Conservation (phyloP, 805 yeast species). For the Spathaspora boniae region DNA sequence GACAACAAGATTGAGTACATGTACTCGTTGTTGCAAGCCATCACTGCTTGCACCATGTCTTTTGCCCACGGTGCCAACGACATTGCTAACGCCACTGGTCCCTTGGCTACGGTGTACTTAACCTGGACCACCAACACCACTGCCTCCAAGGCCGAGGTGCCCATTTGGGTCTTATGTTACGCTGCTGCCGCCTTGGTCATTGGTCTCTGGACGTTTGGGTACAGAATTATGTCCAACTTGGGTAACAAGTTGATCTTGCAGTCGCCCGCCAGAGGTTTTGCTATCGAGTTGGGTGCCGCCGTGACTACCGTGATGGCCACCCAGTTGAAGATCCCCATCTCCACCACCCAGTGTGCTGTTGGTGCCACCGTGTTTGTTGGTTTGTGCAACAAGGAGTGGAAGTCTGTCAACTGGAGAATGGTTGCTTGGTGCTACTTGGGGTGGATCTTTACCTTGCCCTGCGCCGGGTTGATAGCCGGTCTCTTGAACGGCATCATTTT, state of each 20-base stretch:
- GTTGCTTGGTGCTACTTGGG: conserved; percentile 68
- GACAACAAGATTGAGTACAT: conserved; percentile 68
- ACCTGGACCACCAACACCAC: conserved; percentile 55
- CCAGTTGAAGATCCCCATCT: conserved; percentile 65
- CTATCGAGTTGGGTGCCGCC: conserved; percentile 77
- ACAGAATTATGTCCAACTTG: conserved; percentile 63
- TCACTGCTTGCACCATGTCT: conserved; percentile 77
- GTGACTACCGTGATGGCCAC: conserved; percentile 73
- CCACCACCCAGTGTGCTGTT: conserved; percentile 76
- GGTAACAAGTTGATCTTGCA: conserved; percentile 74
- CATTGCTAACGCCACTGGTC: conserved; percentile 76
- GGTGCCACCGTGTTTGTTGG: conserved; percentile 80
- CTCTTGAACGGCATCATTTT: conserved; percentile 57
- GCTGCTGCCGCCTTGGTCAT: conserved; percentile 65
- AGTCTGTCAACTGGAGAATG: conserved; percentile 74
- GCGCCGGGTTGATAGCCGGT: conserved; percentile 73
- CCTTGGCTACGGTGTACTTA: conserved; percentile 60
- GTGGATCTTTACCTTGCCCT: conserved; percentile 70
- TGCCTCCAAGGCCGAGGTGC: conserved; percentile 51
- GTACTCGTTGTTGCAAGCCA: conserved; percentile 63
- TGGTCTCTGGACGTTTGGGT: conserved; percentile 72
- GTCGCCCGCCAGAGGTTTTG: conserved; percentile 75
- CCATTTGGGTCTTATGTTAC: conserved; percentile 67
- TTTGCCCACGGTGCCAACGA: conserved; percentile 83
- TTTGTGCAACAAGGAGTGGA: conserved; percentile 60